phyloP scores from a whole-genome alignment of 805 yeast genomes.

The Dipodascopsis tothii region DNA sequence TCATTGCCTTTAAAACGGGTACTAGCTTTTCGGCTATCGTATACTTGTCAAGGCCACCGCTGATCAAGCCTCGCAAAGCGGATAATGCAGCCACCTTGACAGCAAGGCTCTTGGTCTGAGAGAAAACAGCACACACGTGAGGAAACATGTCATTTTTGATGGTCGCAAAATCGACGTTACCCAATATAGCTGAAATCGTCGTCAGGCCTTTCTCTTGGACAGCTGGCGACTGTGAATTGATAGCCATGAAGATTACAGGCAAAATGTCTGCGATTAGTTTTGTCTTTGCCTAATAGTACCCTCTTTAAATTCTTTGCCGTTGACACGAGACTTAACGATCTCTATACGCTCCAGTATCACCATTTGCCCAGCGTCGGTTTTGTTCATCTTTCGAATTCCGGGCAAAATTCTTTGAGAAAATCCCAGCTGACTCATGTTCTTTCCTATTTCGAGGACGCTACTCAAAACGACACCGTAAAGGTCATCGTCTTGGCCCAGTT shows the following conservation, averaged over 20 bases:
- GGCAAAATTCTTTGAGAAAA: conserved; percentile 67
- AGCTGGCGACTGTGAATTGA: conserved; percentile 31
- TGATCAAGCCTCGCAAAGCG: conserved; percentile 51
- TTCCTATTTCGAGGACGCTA: conserved; percentile 56
- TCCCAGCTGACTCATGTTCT: conserved; percentile 62
- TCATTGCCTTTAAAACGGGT: conserved; percentile 69
- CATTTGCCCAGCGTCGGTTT: conserved; percentile 34
- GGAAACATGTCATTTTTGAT: conserved; percentile 75
- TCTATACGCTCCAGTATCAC: conserved; percentile 44
- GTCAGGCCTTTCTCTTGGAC: conserved; percentile 49
- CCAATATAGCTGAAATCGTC: conserved; percentile 38
- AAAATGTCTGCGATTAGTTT: conserved; percentile 31
- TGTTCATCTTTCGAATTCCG: conserved; percentile 34
- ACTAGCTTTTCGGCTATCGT: conserved; percentile 68
- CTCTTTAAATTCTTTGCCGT: conserved; percentile 45
- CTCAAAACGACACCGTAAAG: conserved; percentile 44
- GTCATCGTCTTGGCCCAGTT: conserved; percentile 36
- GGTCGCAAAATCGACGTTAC: conserved; percentile 55
- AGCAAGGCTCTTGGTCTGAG: conserved; percentile 74
- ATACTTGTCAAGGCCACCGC: conserved; percentile 59
- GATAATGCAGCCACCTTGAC: conserved; percentile 64
- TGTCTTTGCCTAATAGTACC: background rate
- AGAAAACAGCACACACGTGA: conserved; percentile 59
- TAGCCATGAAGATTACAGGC: conserved; percentile 36
- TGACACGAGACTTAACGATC: conserved; percentile 43